These are phyloP conservation scores for Colletotrichum gloeosporioides DNA, from an alignment of 2,329 filamentous ascomycete species.

Conservation along the genomic window DNA sequence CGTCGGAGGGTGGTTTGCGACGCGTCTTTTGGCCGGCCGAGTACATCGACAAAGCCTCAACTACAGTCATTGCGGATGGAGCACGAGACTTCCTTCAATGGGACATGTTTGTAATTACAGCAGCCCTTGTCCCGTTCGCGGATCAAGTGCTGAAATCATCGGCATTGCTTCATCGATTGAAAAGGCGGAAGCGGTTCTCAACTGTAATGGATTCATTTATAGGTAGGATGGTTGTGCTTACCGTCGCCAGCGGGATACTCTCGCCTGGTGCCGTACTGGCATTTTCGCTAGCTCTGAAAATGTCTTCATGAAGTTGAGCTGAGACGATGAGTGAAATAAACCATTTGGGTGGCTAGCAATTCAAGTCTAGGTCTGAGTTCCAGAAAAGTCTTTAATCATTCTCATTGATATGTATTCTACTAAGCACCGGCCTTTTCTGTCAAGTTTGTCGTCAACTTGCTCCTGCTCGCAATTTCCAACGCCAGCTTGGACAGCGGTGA, in stretches of 20 bases:
- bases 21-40: background rate
- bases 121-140: background rate
- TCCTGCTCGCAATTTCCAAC: background rate
- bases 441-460: background rate
- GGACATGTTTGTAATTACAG: background rate
- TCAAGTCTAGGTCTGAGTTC: background rate
- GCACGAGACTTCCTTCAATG: background rate
- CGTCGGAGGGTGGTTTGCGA: background rate
- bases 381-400: rapidly evolving
- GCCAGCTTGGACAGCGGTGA: background rate
- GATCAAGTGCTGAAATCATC: background rate
- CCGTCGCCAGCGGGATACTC: background rate
- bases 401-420: background rate
- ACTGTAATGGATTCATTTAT: background rate
- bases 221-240: background rate
- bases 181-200: background rate
- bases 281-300: background rate
- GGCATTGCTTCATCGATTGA: background rate
- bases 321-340: rapidly evolving
- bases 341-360: rapidly evolving
- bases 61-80: background rate
- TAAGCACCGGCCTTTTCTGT: rapidly evolving
- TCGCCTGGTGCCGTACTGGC: background rate
- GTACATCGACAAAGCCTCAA: background rate
- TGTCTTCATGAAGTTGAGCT: background rate